These are phyloP conservation scores for Entomortierella beljakovae DNA, from an alignment of 192 early-diverging fungal genomes.

Conservation along the genomic window DNA sequence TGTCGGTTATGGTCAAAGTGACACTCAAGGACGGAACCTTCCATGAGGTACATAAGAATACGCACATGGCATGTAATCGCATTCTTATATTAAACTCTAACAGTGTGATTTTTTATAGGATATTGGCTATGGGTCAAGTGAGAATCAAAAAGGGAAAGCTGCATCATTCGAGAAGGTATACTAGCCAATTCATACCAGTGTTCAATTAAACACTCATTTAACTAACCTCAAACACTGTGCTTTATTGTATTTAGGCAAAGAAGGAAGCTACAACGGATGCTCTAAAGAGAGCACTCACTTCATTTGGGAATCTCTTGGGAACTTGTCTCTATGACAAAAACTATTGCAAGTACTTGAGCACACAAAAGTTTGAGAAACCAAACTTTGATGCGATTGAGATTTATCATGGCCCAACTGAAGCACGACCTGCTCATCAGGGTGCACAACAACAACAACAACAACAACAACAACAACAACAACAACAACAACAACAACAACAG, in stretches of 20 bases:
- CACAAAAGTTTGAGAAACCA: conserved; percentile 21
- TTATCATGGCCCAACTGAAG: conserved; percentile 13
- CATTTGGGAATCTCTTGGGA: conserved; percentile 89
- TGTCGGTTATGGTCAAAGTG: conserved; percentile 82
- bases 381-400: conserved; percentile 20
- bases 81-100: neutral
- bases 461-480: neutral
- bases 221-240: neutral
- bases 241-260: conserved; percentile 64
- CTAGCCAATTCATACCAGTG: neutral
- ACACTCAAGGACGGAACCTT: conserved; percentile 90
- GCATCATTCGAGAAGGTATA: conserved; percentile 86
- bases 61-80: neutral
- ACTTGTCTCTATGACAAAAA: conserved; percentile 91
- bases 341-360: conserved; percentile 52
- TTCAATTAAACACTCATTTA: too few relatives aligned
- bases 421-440: neutral
- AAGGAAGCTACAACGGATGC: conserved; percentile 95
- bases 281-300: conserved; percentile 85
- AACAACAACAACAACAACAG: neutral
- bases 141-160: conserved; percentile 81
- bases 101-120: conserved; percentile 63
- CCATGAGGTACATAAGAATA: conserved; percentile 69
- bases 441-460: neutral
- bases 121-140: conserved; percentile 86